Base-by-base conservation (phyloP, 768 basidiomycete genomes). In the Pilatotrama ljubarskyi region DNA sequence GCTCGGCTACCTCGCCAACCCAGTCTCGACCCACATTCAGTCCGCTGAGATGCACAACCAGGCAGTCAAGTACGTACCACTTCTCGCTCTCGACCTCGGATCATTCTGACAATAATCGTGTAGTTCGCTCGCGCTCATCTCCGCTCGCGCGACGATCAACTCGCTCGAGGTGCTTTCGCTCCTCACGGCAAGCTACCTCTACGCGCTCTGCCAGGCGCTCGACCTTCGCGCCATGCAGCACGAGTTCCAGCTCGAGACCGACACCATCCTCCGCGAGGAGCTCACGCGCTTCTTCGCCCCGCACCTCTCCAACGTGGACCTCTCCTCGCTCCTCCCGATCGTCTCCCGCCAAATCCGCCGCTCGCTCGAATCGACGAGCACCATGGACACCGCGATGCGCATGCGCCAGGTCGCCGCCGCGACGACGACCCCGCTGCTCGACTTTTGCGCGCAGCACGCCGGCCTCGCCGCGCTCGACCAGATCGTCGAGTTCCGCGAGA, bases 11-110 rank as follows among this genome's bases (percentile, higher is more conserved):
- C 81, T 93, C 24, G 92, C 89, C 18, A 90, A 84, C 75, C 91
- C 93, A 0, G 91, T 94, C 11, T 88, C 88, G 2, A 91, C 90
- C 0, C 87, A 90, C 65, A 84, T 92, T 49, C 91, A 94, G 67
- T 88, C 87, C 1, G 92, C 92, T 1, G 92, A 95, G 75, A 91
- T 93, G 89, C 90, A 93, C 69, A 95, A 95, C 66, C 93, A 95
- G 72, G 89, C 93, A 43, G 83, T 95, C 73, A 95, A 95, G 90
- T 91, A 63, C 61, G 88, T 77, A 41, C 44, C 24, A 5, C 11
- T 2, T 40, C 36, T 26, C 20, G 15, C 11, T 50, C 43, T 5
- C 25, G 38, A 6, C 9, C 17, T 48, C n/a, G 51, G 18, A 41
- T 43, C 32, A 8, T 63, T 10, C 59, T 70, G 18, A 69, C 62